Evolutionary conservation across 345 rosid genomes (phyloP).

Genomic region (Gossypium longicalyx): DNA sequence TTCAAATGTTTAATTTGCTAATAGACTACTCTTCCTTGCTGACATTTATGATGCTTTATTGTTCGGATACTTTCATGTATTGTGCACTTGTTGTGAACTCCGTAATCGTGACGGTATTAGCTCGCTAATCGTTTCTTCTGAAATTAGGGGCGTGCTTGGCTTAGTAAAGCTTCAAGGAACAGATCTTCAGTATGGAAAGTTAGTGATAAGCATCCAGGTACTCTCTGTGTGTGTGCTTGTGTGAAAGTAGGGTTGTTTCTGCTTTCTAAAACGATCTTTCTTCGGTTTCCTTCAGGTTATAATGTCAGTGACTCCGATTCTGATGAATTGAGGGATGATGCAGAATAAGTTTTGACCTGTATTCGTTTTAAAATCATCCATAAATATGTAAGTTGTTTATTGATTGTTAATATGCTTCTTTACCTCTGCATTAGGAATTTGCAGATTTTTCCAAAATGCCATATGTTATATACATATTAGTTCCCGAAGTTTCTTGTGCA

Average conservation of each 20-base stretch:
- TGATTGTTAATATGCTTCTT: not conserved
- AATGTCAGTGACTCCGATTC: conserved; percentile 77
- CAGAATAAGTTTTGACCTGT: conserved; percentile 17
- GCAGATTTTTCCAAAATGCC: too few relatives aligned
- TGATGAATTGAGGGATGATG: conserved; percentile 31
- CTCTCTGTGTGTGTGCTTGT: not conserved
- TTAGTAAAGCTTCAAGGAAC: conserved; percentile 55
- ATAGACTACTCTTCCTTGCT: not conserved
- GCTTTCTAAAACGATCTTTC: not conserved
- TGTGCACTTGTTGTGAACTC: not conserved
- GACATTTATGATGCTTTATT: not conserved
- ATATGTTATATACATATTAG: too few relatives aligned
- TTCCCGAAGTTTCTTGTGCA: too few relatives aligned
- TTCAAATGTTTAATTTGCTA: not conserved
- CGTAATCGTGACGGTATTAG: not conserved
- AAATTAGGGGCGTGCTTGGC: conserved; percentile 69
- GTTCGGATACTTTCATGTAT: not conserved
- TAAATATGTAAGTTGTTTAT: not conserved
- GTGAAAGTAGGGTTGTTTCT: not conserved
- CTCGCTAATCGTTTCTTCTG: conserved; percentile 1
- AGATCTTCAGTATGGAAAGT: conserved; percentile 64
- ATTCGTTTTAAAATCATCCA: not conserved
- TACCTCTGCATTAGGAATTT: not conserved
- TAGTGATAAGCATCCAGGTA: conserved; percentile 66
- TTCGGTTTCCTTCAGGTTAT: conserved; percentile 40